phyloP scores from a whole-genome alignment of 73 alveolate species.

The Tetrahymena malaccensis region DNA sequence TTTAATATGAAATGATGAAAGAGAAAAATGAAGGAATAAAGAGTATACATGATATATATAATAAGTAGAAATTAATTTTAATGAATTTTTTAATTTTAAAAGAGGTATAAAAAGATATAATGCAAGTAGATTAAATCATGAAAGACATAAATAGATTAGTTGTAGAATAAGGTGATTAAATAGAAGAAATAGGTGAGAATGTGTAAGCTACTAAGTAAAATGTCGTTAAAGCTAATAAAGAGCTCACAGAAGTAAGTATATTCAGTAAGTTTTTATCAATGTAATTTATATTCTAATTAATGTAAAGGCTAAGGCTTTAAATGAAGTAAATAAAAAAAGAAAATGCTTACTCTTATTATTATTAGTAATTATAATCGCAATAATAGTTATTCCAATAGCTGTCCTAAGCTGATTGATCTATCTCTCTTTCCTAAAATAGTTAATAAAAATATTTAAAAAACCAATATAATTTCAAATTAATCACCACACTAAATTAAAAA shows the following conservation, averaged over 20 bases:
- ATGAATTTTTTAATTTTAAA: not conserved
- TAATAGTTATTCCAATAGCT: not conserved
- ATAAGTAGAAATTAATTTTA: no score
- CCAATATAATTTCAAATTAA: no score
- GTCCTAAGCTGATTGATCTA: not conserved
- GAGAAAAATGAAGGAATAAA: not conserved
- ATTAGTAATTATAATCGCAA: not conserved
- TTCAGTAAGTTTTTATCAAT: not conserved
- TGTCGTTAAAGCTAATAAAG: not conserved
- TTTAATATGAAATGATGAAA: not conserved
- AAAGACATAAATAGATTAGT: not conserved
- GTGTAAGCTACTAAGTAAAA: not conserved
- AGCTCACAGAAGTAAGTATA: not conserved
- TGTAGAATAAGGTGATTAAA: not conserved
- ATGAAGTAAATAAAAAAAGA: not conserved
- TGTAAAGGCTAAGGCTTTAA: not conserved
- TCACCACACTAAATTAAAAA: no score
- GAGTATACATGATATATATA: no score
- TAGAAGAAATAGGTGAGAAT: not conserved
- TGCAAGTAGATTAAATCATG: not conserved
- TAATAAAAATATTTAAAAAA: no score
- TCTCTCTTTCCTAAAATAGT: not conserved
- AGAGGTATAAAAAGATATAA: not conserved
- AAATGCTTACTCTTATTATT: not conserved
- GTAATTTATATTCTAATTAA: not conserved